These are phyloP conservation scores for Yamadazyma diospyri DNA, from an alignment of 1,139 yeast species.

Conservation along the genomic window DNA sequence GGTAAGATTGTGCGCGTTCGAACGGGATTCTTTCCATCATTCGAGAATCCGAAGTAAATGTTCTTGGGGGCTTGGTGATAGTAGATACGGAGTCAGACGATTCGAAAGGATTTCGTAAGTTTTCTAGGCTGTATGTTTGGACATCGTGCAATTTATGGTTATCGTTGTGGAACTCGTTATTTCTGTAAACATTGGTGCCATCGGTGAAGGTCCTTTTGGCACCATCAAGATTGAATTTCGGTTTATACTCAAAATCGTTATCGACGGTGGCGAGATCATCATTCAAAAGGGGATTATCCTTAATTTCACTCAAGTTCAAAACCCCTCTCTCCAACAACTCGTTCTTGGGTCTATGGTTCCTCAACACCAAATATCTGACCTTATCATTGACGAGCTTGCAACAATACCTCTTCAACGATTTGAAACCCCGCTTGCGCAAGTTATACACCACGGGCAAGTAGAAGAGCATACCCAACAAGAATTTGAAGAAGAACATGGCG, in stretches of 20 bases:
- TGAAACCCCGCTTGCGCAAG: slow-evolving; percentile 34
- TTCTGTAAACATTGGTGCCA: neutral
- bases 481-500: slow-evolving; percentile 62
- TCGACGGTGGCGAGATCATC: slow-evolving; percentile 10
- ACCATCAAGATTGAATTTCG: slow-evolving; percentile 1
- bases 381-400: slow-evolving; percentile 52
- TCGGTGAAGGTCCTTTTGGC: neutral
- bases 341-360: slow-evolving; percentile 41
- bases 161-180: slow-evolving; percentile 12
- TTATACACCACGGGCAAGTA: slow-evolving; percentile 54
- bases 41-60: slow-evolving; percentile 2
- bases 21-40: neutral
- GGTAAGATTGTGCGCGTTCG: neutral
- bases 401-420: slow-evolving; percentile 54
- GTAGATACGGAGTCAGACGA: neutral
- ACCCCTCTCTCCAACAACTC: slow-evolving; percentile 35
- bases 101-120: slow-evolving; percentile 13
- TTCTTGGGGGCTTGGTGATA: slow-evolving; percentile 4
- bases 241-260: slow-evolving; percentile 11
- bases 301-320: slow-evolving; percentile 20
- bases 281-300: slow-evolving; percentile 26
- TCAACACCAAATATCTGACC: slow-evolving; percentile 49
- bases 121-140: slow-evolving; percentile 10
- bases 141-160: slow-evolving; percentile 11
- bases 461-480: slow-evolving; percentile 54